A percentile compares a stretch with the other conserved stretches of the same genome.
Evolutionary conservation across 2,329 filamentous ascomycete genomes (phyloP).

Genomic region (Neonectria neomacrospora): DNA sequence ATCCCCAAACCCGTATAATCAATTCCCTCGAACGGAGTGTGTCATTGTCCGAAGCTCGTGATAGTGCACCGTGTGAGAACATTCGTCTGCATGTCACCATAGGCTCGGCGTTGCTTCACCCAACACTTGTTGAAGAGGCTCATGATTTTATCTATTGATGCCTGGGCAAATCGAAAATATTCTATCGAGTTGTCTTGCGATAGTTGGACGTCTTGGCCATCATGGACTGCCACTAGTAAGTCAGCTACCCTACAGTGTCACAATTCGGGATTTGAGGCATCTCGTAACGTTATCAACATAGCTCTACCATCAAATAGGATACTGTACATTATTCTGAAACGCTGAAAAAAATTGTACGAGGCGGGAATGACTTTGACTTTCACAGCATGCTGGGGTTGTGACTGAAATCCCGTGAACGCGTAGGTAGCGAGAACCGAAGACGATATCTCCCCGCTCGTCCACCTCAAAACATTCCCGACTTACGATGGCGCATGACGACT

Average conservation of each 20-base stretch:
- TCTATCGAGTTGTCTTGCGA: neutral
- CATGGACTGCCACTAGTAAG: neutral
- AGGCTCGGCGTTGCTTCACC: neutral
- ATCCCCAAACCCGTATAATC: neutral
- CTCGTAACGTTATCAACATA: neutral
- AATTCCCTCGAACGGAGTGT: neutral
- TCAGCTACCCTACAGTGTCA: neutral
- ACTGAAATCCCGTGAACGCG: neutral
- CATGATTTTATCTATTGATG: neutral
- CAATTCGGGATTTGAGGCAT: neutral
- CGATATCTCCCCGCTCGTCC: constrained; percentile 10
- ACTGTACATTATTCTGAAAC: neutral
- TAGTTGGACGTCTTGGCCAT: neutral
- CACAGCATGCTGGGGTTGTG: neutral
- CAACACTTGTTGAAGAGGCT: neutral
- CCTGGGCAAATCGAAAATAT: neutral
- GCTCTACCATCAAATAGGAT: neutral
- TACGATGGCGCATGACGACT: constrained; percentile 1
- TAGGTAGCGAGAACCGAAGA: constrained; percentile 8
- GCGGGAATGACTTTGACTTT: constrained; percentile 11
- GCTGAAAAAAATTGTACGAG: neutral
- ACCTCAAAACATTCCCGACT: constrained; percentile 11
- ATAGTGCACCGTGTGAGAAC: neutral
- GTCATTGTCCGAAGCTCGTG: neutral
- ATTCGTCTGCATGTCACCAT: neutral